Evolutionary conservation across 2,329 filamentous ascomycete genomes (phyloP).

Genomic region (Alternaria sp.): DNA sequence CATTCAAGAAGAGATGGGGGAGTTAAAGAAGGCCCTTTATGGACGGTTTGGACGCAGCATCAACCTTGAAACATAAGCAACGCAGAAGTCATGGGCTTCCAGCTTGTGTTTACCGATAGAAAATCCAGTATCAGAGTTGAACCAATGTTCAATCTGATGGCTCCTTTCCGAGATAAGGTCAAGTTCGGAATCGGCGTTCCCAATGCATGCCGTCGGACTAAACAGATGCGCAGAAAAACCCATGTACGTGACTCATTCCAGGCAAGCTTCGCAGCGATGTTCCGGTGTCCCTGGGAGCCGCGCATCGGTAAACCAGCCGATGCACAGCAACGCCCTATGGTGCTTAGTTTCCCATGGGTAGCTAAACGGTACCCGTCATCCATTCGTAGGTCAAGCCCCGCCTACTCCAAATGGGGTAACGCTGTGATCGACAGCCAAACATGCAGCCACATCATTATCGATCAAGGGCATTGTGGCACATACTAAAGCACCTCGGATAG

Average conservation of each 20-base stretch:
- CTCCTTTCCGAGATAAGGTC: neutral
- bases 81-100: neutral
- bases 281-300: neutral
- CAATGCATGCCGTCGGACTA: constrained; percentile 6
- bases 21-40: constrained; percentile 91
- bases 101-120: neutral
- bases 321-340: neutral
- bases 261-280: neutral
- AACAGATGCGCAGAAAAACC: neutral
- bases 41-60: constrained; percentile 96
- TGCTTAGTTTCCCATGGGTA: neutral
- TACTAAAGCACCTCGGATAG: constrained; percentile 19
- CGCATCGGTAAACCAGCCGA: constrained; percentile 5
- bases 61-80: constrained; percentile 81
- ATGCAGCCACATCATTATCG: constrained; percentile 15
- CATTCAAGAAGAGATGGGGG: constrained; percentile 85
- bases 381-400: constrained; percentile 19
- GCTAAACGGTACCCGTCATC: constrained; percentile 19
- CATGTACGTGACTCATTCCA: constrained; percentile 1
- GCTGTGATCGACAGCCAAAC: constrained; percentile 18
- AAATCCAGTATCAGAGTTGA: neutral
- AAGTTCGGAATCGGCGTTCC: constrained; percentile 15
- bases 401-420: constrained; percentile 17
- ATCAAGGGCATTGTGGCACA: neutral
- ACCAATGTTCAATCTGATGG: neutral